These are phyloP conservation scores for Tolypocladium paradoxum DNA, from an alignment of 2,329 filamentous ascomycete species.

Conservation along the genomic window DNA sequence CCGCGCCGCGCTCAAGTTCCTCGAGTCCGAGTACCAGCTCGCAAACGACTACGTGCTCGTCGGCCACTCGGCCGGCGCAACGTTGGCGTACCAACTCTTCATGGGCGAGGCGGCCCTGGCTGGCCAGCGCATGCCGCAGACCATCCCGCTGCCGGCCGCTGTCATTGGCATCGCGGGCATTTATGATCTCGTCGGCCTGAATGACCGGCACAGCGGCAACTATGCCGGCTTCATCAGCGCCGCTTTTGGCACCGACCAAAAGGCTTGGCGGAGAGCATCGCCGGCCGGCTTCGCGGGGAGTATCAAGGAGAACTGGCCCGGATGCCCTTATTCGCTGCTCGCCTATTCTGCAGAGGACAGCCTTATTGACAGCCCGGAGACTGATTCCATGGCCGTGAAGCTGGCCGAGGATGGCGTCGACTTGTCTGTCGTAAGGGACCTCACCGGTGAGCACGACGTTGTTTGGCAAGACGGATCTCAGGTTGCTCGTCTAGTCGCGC, in stretches of 20 bases:
- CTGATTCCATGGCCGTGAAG: constrained; percentile 40
- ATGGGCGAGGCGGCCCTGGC: constrained; percentile 28
- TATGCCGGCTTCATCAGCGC: constrained; percentile 48
- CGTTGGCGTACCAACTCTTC: constrained; percentile 50
- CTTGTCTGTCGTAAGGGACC: constrained; percentile 23
- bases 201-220: constrained; percentile 29
- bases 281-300: constrained; percentile 34
- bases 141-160: constrained; percentile 32
- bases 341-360: constrained; percentile 36
- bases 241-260: constrained; percentile 47
- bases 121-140: constrained; percentile 3
- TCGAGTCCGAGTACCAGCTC: constrained; percentile 35
- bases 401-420: constrained; percentile 29
- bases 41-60: constrained; percentile 42
- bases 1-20: constrained; percentile 34
- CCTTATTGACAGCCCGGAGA: constrained; percentile 46
- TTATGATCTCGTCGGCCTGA: constrained; percentile 50
- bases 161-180: constrained; percentile 56
- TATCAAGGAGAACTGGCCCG: constrained; percentile 29
- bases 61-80: constrained; percentile 55
- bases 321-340: constrained; percentile 24
- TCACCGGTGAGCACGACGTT: constrained; percentile 51
- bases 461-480: constrained; percentile 51
- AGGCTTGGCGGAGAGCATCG: constrained; percentile 42
- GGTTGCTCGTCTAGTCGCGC: constrained; percentile 36